A percentile compares a stretch with the other conserved stretches of the same genome.
Conservation (phyloP, 768 basidiomycete species). For the Amanita pseudoporphyria region DNA sequence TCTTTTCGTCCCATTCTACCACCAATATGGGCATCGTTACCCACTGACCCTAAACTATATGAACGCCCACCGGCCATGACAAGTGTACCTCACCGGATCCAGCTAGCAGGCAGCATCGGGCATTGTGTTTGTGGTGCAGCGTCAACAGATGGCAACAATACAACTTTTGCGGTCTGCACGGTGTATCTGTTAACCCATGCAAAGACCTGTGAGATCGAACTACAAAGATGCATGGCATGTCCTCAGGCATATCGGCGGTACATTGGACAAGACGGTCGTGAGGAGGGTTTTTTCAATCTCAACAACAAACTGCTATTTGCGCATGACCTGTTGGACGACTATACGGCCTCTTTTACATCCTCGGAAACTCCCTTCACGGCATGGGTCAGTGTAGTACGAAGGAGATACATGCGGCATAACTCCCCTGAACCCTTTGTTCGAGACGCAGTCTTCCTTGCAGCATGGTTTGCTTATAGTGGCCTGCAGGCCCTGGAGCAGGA, state of each 20-base stretch:
- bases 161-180: neutral
- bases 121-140: no score
- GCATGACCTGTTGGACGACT: slow-evolving; percentile 25
- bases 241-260: slow-evolving; percentile 2
- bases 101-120: no score
- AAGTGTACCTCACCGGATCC: no score
- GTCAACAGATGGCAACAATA: neutral
- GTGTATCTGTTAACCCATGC: neutral
- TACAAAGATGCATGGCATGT: neutral
- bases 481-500: slow-evolving; percentile 15
- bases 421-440: slow-evolving; percentile 16
- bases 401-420: slow-evolving; percentile 13
- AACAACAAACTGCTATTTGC: slow-evolving; percentile 22
- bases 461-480: slow-evolving; percentile 24
- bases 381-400: slow-evolving; percentile 15
- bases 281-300: slow-evolving; percentile 23
- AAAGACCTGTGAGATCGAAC: neutral
- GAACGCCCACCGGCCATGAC: no score
- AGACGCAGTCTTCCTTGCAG: slow-evolving; percentile 19
- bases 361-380: slow-evolving; percentile 27
- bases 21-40: no score
- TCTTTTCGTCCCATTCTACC: no score
- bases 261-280: slow-evolving; percentile 21
- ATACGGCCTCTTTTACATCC: slow-evolving; percentile 20
- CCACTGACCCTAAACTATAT: no score